Conservation (phyloP, 306 rosid genomes). For the Trifolium dubium region DNA sequence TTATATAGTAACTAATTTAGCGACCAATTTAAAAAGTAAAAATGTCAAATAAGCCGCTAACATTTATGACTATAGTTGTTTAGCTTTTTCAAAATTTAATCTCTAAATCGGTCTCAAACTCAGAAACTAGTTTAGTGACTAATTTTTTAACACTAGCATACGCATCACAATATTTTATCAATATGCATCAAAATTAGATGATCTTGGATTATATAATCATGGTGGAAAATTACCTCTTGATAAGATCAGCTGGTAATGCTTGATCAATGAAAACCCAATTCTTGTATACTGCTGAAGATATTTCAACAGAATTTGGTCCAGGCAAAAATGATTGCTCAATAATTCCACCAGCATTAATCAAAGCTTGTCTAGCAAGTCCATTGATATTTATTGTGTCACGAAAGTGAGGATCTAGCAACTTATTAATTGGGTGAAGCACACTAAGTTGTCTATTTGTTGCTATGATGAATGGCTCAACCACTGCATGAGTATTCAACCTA, state of each 20-base stretch:
- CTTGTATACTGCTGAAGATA: conserved; percentile 46
- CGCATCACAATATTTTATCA: too few species aligned
- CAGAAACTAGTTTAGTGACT: background rate
- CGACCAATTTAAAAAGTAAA: too few species aligned
- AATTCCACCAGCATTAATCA: conserved; percentile 43
- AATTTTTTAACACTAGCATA: background rate
- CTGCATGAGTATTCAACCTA: conserved; percentile 82
- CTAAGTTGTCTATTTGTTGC: conserved; percentile 52
- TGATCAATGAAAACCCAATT: conserved; percentile 49
- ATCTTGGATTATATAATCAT: background rate
- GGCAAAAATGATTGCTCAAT: conserved; percentile 47
- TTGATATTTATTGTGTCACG: conserved; percentile 55
- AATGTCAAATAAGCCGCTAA: too few species aligned
- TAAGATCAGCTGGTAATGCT: conserved; percentile 49
- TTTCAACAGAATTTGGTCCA: conserved; percentile 39
- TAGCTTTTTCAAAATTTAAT: too few species aligned
- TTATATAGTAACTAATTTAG: too few species aligned
- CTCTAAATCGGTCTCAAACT: too few species aligned
- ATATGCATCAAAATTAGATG: background rate
- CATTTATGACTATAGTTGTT: too few species aligned
- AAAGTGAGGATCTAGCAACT: conserved; percentile 45
- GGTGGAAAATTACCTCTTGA: conserved; percentile 42
- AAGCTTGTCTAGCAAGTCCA: conserved; percentile 37
- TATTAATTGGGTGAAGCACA: conserved; percentile 49
- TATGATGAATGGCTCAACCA: conserved; percentile 63